phyloP scores from a whole-genome alignment of 345 rosid species.

The Brassica nigra region DNA sequence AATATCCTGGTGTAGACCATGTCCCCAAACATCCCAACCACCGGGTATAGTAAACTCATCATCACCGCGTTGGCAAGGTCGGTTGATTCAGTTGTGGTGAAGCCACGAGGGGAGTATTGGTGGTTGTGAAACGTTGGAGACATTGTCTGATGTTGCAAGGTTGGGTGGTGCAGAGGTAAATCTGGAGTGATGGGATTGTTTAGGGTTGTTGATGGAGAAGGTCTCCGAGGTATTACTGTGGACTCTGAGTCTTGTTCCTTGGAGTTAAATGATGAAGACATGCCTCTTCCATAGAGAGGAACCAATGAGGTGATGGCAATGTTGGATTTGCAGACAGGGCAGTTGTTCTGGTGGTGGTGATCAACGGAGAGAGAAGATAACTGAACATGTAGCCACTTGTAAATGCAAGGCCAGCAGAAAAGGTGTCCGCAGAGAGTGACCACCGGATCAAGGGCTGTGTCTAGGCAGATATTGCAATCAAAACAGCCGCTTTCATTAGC shows the following conservation, averaged over 20 bases:
- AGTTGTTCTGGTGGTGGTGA: conserved; percentile 44
- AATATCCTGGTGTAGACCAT: conserved; percentile 54
- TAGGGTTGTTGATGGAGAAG: conserved; percentile 40
- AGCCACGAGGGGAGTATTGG: conserved; percentile 43
- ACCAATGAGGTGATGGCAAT: conserved; percentile 67
- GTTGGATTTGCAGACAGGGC: conserved; percentile 86
- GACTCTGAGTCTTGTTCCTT: conserved; percentile 30
- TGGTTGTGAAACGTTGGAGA: conserved; percentile 33
- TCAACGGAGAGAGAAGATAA: conserved; percentile 46
- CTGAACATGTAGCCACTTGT: conserved; percentile 44
- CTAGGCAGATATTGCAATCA: conserved; percentile 81
- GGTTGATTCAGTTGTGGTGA: conserved; percentile 44
- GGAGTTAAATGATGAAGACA: conserved; percentile 30
- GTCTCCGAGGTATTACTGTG: conserved; percentile 62
- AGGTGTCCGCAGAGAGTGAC: conserved; percentile 89
- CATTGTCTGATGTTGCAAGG: conserved; percentile 28
- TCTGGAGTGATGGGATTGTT: conserved; percentile 18
- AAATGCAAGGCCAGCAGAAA: conserved; percentile 90
- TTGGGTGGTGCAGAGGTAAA: not conserved
- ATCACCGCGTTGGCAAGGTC: conserved; percentile 49
- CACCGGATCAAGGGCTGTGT: conserved; percentile 69
- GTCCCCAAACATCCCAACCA: conserved; percentile 67
- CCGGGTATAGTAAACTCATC: conserved; percentile 50
- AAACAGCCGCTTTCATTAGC: conserved; percentile 48
- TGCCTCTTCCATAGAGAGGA: conserved; percentile 86